phyloP scores from a whole-genome alignment of 163 green algal genomes.

The Trebouxiophyceae sp. region DNA sequence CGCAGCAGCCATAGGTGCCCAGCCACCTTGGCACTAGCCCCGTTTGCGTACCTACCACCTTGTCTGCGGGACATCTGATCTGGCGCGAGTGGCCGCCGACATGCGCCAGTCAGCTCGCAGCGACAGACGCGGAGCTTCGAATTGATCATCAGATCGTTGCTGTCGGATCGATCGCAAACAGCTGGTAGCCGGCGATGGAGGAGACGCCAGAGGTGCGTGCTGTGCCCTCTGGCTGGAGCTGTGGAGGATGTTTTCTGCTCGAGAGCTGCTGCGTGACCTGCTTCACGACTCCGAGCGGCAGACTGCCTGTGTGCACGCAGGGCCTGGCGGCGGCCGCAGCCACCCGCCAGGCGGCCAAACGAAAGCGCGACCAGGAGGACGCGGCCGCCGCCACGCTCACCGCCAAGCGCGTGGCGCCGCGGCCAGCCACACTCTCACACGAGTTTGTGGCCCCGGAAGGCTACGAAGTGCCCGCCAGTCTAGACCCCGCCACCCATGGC shows the following conservation, averaged over 20 bases:
- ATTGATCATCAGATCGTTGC: too few species aligned
- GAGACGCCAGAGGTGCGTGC: too few species aligned
- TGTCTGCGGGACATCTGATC: too few species aligned
- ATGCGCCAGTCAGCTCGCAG: too few species aligned
- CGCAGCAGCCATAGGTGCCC: not conserved
- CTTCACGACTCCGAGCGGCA: too few species aligned
- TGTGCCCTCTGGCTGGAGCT: not conserved
- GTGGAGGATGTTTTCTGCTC: not conserved
- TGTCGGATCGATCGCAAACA: too few species aligned
- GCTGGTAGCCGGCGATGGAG: too few species aligned
- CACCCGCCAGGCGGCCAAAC: conserved; percentile 44
- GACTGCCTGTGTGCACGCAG: too few species aligned
- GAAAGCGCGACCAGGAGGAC: conserved; percentile 50
- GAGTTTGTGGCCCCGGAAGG: not conserved
- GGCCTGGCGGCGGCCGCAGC: conserved; percentile 51
- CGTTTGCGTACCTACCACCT: not conserved
- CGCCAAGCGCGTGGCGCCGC: not conserved
- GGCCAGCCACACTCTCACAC: not conserved
- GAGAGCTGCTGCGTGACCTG: not conserved
- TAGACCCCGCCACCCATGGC: not conserved
- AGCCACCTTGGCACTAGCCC: not conserved
- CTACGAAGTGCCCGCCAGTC: not conserved
- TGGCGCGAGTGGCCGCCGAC: too few species aligned
- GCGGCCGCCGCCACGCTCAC: conserved; percentile 7
- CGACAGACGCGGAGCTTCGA: too few species aligned